phyloP scores from a whole-genome alignment of 768 basidiomycete species.

The Rhodocollybia butyracea region DNA sequence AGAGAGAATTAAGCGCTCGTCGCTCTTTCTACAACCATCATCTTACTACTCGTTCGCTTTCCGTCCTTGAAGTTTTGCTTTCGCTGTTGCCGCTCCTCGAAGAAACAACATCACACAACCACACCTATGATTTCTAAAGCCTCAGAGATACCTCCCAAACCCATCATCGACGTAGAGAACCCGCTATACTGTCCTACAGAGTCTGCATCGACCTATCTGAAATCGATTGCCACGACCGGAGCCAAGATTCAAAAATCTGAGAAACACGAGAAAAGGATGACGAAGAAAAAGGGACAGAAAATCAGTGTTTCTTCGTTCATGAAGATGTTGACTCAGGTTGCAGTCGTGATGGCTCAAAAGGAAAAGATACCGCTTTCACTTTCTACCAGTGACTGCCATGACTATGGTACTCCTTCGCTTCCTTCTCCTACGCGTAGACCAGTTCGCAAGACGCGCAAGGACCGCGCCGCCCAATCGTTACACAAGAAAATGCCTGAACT shows the following conservation, averaged over 20 bases:
- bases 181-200: slow-evolving; percentile 56
- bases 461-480: background rate
- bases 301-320: slow-evolving; percentile 1
- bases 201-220: slow-evolving; percentile 43
- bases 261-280: background rate
- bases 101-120: too few species aligned
- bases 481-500: background rate
- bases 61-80: too few species aligned
- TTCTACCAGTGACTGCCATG: slow-evolving; percentile 1
- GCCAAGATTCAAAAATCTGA: background rate
- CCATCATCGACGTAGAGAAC: slow-evolving; percentile 46
- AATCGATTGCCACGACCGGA: slow-evolving; percentile 35
- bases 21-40: too few species aligned
- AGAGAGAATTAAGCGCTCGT: too few species aligned
- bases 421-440: background rate
- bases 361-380: background rate
- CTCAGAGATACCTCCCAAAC: slow-evolving; percentile 19
- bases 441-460: slow-evolving; percentile 2
- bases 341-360: background rate
- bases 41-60: too few species aligned
- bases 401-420: slow-evolving; percentile 8
- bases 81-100: too few species aligned
- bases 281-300: background rate
- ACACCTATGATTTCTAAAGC: background rate
- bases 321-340: slow-evolving; percentile 2